Evolutionary conservation across 192 early-diverging fungal genomes (phyloP).

Genomic region (Helicostylum pulchrum): DNA sequence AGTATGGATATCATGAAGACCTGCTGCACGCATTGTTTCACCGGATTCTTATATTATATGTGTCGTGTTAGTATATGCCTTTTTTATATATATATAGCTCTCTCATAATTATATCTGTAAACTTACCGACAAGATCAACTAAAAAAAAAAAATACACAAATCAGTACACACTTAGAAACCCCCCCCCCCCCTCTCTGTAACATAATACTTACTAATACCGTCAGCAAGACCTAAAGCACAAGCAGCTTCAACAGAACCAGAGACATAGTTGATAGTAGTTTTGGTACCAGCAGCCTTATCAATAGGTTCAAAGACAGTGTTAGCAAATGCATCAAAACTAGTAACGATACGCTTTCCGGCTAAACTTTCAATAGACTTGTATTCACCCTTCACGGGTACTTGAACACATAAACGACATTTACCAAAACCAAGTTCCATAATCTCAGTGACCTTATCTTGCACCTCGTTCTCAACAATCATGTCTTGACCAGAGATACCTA

Average conservation of each 20-base stretch:
- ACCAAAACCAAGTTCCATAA: slow-evolving; percentile 85
- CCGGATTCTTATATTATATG: slow-evolving; percentile 76
- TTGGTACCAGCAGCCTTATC: slow-evolving; percentile 55
- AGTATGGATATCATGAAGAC: slow-evolving; percentile 86
- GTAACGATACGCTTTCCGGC: slow-evolving; percentile 95
- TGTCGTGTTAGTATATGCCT: not conserved
- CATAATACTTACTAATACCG: slow-evolving; percentile 72
- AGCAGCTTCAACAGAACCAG: slow-evolving; percentile 93
- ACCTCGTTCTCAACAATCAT: slow-evolving; percentile 84
- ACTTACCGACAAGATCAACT: slow-evolving; percentile 50
- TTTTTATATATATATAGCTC: too few relatives aligned
- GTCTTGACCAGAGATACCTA: slow-evolving; percentile 97
- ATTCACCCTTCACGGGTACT: slow-evolving; percentile 64
- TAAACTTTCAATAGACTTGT: slow-evolving; percentile 57
- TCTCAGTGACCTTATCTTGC: slow-evolving; percentile 64
- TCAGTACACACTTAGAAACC: not conserved
- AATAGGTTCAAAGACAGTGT: slow-evolving; percentile 68
- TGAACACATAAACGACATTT: slow-evolving; percentile 91
- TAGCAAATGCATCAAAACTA: slow-evolving; percentile 74
- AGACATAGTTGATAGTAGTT: slow-evolving; percentile 84
- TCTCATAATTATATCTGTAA: not conserved
- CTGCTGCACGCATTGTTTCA: slow-evolving; percentile 99
- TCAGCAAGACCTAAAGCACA: slow-evolving; percentile 96
- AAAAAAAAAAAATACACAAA: slow-evolving; percentile 17
- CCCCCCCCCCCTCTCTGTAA: too few relatives aligned